phyloP scores from a whole-genome alignment of 192 early-diverging fungal genomes.

The Mortierella hygrophila region DNA sequence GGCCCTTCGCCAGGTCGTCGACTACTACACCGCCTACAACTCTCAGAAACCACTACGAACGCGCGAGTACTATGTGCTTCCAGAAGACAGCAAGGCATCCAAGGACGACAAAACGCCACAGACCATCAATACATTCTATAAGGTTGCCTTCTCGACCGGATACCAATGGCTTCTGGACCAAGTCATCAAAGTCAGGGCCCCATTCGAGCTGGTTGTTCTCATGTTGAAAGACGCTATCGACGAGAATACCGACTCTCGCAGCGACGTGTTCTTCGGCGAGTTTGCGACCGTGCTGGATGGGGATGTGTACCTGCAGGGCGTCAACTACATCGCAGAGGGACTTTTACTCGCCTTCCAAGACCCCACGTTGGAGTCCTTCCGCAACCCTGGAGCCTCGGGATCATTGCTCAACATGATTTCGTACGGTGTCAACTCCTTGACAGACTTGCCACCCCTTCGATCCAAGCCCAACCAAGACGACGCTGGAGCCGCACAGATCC shows the following conservation, averaged over 20 bases:
- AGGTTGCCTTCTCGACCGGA: constrained; percentile 33
- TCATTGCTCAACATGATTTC: constrained; percentile 55
- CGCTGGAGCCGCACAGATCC: not conserved
- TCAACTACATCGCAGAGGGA: constrained; percentile 51
- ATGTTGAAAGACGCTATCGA: constrained; percentile 48
- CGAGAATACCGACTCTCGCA: constrained; percentile 45
- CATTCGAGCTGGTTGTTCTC: constrained; percentile 48
- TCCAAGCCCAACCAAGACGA: constrained; percentile 12
- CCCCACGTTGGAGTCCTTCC: constrained; percentile 47
- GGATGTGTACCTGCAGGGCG: constrained; percentile 44
- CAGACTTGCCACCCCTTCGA: constrained; percentile 44
- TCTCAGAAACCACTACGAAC: constrained; percentile 35
- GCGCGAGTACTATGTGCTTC: constrained; percentile 44
- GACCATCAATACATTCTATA: constrained; percentile 23
- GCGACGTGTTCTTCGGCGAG: constrained; percentile 44
- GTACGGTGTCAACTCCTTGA: constrained; percentile 42
- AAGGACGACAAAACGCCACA: not conserved
- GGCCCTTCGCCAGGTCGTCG: constrained; percentile 47
- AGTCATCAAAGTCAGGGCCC: constrained; percentile 48
- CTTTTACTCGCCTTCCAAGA: constrained; percentile 50
- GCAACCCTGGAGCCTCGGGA: constrained; percentile 51
- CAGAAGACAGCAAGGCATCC: constrained; percentile 15
- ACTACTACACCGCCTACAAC: constrained; percentile 52
- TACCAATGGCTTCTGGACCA: constrained; percentile 53
- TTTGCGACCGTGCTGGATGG: constrained; percentile 34